Evolutionary conservation across 805 yeast species (phyloP), one percentile per base, ranked within the genome.

Genomic region (Naumovozyma dairenensis): DNA sequence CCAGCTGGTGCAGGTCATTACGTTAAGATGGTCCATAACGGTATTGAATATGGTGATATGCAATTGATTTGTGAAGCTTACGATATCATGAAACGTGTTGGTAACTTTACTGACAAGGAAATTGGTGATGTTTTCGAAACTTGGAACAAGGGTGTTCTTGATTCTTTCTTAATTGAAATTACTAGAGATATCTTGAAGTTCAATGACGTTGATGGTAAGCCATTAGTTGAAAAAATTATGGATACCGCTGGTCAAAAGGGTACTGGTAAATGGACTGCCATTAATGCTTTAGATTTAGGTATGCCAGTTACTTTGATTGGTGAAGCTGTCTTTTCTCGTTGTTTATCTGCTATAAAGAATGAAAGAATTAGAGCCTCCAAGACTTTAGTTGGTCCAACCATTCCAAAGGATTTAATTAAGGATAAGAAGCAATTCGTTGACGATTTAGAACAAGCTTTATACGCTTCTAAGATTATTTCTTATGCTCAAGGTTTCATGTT

Each of bases 21-120:
- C 69, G 97, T 89, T 61, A 89, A 89, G 74, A 92, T 92, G 98
- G 97, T 92, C 46, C 98, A 89, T 76, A 89, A 89, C 65, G 98
- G 98, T 82, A 89, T 89, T 54, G 98, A 89, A 71, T 89, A 89
- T 66, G 98, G 97, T 75, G 98, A 89, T 69, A 89, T 89, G 98
- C 98, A 89, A 72, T 75, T 89, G 73, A 89, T 89, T 62, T 79
- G 89, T 66, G 98, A 89, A 72, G 96, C 96, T 47, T 89, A 89
- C 69, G 96, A 87, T 64, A 70, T 89, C 62, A 70, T 89, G 80
- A 89, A 85, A 76, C 77, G 96, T 65, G 78, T 84, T 52, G 95
- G 94, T 62, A 84, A 86, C 46, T 74, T 92, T 71, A 59, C 80
- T 47, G 80, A 85, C 72, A 76, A 77, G 64, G 97, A 89, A 74